Conservation (phyloP, 345 rosid species). For the Fremontodendron californicum region DNA sequence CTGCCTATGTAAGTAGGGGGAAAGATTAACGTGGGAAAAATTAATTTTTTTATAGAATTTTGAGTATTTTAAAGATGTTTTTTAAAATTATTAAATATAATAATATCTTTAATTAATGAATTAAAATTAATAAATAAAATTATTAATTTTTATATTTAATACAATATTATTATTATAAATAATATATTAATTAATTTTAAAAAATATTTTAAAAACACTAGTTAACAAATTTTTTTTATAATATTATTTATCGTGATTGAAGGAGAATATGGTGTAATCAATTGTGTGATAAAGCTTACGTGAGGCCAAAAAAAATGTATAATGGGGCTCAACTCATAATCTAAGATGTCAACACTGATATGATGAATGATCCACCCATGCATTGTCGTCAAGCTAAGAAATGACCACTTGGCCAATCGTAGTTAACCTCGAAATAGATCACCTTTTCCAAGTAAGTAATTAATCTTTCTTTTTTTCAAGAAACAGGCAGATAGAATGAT, state of each 20-base stretch:
- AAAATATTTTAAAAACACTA: too few species aligned
- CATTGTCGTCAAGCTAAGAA: slow-evolving; percentile 40
- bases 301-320: slow-evolving; percentile 25
- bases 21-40: neutral
- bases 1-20: neutral
- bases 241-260: neutral
- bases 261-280: neutral
- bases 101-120: too few species aligned
- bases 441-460: slow-evolving; percentile 30
- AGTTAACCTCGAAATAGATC: slow-evolving; percentile 18
- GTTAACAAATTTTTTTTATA: too few species aligned
- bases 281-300: too few species aligned
- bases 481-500: neutral
- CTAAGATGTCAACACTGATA: slow-evolving; percentile 43
- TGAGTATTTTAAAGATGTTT: too few species aligned
- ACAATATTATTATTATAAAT: too few species aligned
- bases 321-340: slow-evolving; percentile 16
- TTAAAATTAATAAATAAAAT: too few species aligned
- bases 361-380: slow-evolving; percentile 40
- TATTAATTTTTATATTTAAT: too few species aligned
- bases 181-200: too few species aligned
- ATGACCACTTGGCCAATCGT: slow-evolving; percentile 52
- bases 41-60: neutral
- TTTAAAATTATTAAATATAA: too few species aligned
- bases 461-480: slow-evolving; percentile 28